These are phyloP conservation scores for Darksidea phi DNA, from an alignment of 495 filamentous ascomycete species.

Conservation along the genomic window DNA sequence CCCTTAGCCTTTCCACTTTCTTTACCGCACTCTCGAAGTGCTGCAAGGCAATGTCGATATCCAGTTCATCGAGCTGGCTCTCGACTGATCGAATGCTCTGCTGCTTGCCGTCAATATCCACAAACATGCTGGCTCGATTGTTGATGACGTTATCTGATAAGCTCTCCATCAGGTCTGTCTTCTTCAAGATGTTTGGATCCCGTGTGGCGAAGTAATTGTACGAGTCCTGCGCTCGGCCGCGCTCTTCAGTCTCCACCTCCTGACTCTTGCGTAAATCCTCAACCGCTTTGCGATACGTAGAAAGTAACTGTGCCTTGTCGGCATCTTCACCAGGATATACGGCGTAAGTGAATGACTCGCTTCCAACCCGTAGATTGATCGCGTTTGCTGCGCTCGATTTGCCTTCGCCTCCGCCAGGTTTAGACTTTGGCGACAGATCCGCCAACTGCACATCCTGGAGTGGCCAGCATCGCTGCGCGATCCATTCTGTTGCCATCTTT, in stretches of 20 bases:
- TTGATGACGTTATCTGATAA: constrained; percentile 60
- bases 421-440: constrained; percentile 69
- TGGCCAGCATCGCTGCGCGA: constrained; percentile 93
- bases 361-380: constrained; percentile 84
- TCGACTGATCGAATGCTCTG: constrained; percentile 96
- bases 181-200: constrained; percentile 68
- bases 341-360: constrained; percentile 88
- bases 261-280: constrained; percentile 83
- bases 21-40: constrained; percentile 80
- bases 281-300: constrained; percentile 84
- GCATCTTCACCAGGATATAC: constrained; percentile 67
- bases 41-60: constrained; percentile 92
- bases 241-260: constrained; percentile 78
- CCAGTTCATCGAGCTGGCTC: constrained; percentile 89
- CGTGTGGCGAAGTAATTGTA: constrained; percentile 77
- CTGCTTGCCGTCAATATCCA: constrained; percentile 95
- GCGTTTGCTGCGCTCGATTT: constrained; percentile 68
- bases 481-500: constrained; percentile 58
- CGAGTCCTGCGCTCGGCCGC: constrained; percentile 71
- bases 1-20: constrained; percentile 77
- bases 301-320: constrained; percentile 76
- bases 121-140: constrained; percentile 69
- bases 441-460: constrained; percentile 90
- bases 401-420: constrained; percentile 48
- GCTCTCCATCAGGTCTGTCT: constrained; percentile 66